Evolutionary conservation across 805 yeast species (phyloP), one percentile per base, ranked within the genome.

Genomic region (Metschnikowia borealis): DNA sequence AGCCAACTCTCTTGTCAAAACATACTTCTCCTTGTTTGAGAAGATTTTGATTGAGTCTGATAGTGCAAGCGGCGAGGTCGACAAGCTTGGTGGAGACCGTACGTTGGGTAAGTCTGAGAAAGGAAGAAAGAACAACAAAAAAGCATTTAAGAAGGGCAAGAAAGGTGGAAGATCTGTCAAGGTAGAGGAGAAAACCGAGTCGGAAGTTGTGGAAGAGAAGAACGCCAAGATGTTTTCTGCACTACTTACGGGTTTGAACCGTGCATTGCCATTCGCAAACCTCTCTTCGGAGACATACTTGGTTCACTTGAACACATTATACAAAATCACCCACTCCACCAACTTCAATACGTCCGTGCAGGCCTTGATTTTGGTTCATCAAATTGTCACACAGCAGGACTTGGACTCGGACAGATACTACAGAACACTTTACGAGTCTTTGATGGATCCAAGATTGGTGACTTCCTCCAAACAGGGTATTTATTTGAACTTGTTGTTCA

Each of bases 271-370:
- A 49, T 94, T 88, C 65, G 83, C 96, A 2, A 78, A 82, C 55
- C 73, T 94, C 48, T 84, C 89, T 15, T 78, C 82, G 36, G 83
- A 85, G 29, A 79, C 81, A 6, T 89, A 85, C 62, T 81, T 82
- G 56, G 74, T 79, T 53, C 97, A 94, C 69, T 74, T 92, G 62
- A 85, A 89, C 62, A 85, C 96, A 0, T 72, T 94, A 50, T 94
- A 86, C 77, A 82, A 82, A 62, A 92, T 92, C 65, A 91, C 97
- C 5, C 97, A 92, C 67, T 85, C 96, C 15, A 83, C 96, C 23
- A 94, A 94, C 66, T 91, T 92, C 75, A 89, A 89, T 66, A 92
- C 99, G 2, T 85, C 95, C 13, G 84, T 94, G 21, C 99, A 94
- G 72, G 96, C 98, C 0, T 78, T 94, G 57, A 84, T 87, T 34